Evolutionary conservation across 2,329 filamentous ascomycete species (phyloP), one percentile per base, ranked within the genome.

Genomic region (Leptosphaerulina australis): DNA sequence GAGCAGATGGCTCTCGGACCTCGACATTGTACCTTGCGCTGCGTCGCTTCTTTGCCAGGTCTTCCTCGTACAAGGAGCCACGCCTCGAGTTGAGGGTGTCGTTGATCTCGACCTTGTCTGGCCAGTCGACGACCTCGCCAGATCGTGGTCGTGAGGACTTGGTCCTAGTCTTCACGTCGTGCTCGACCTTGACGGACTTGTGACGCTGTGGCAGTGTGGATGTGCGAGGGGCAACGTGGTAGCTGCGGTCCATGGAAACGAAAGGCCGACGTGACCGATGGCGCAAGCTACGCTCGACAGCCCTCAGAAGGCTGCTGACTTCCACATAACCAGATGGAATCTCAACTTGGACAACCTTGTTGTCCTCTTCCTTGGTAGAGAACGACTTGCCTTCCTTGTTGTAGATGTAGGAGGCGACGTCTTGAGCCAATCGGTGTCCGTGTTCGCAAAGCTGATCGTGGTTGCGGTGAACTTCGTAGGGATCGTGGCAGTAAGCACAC

Each of bases 381-480:
- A 69, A 72, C 51, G 64, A 64, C 49, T 68, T 64, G 50, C 69
- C 69, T 18, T 70, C 63, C 46, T 59, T 59, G 56, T 72, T 72
- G 71, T 77, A 77, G 62, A 79, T 70, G 65, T 74, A 75, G 36
- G 64, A 66, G 20, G 76, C 72, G 24, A 79, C 74, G 25, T 76
- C 73, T 38, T 76, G 72, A 20, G 76, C 76, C n/a, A 79, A 67
- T 28, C 63, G 58, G 55, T 76, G 74, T 38, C 77, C 77, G 17
- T 60, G 58, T 14, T 74, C 69, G 58, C 77, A 80, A 14, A 80
- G 73, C 50, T 71, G 69, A 15, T 68, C 62, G 56, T 69, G 71
- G 49, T 62, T 54, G 29, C 65, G 69, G 69, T 74, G 70, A 48
- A 75, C 74, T 25, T 74, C 67, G 54, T 76, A 75, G 2, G 77